phyloP scores from a whole-genome alignment of 2,329 filamentous ascomycete genomes.

The Zasmidium citrigriseum region DNA sequence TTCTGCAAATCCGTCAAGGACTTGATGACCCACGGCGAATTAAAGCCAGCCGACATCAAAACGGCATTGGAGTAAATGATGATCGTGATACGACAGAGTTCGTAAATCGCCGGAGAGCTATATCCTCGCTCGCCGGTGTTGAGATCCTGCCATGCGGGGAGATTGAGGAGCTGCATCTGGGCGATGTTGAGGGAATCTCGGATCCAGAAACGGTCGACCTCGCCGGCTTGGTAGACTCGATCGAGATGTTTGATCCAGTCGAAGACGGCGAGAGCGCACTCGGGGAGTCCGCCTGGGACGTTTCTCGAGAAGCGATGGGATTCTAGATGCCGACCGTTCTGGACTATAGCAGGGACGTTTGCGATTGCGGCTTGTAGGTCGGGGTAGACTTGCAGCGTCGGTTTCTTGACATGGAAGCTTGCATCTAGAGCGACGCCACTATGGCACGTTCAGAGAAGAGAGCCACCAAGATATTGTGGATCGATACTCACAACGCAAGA shows the following conservation, averaged over 20 bases:
- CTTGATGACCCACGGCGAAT: neutral
- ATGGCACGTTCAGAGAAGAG: neutral
- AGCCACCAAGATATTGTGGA: neutral
- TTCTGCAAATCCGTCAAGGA: neutral
- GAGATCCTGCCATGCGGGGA: neutral
- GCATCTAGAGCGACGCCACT: neutral
- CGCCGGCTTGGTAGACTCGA: neutral
- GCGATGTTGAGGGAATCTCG: neutral
- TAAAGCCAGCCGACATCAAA: neutral
- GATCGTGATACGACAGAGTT: neutral
- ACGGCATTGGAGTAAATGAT: neutral
- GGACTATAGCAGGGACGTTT: neutral
- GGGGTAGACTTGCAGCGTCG: neutral
- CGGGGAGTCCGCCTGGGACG: neutral
- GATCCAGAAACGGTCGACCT: neutral
- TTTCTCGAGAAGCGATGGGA: neutral
- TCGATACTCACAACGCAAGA: neutral
- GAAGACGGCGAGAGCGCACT: neutral
- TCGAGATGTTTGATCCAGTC: neutral
- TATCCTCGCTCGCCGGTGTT: neutral
- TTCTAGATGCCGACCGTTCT: neutral
- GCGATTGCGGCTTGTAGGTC: neutral
- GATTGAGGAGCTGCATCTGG: neutral
- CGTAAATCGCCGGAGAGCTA: neutral
- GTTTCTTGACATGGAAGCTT: neutral